These are phyloP conservation scores for Danielia reshetovae DNA, from an alignment of 805 yeast species.

Conservation along the genomic window DNA sequence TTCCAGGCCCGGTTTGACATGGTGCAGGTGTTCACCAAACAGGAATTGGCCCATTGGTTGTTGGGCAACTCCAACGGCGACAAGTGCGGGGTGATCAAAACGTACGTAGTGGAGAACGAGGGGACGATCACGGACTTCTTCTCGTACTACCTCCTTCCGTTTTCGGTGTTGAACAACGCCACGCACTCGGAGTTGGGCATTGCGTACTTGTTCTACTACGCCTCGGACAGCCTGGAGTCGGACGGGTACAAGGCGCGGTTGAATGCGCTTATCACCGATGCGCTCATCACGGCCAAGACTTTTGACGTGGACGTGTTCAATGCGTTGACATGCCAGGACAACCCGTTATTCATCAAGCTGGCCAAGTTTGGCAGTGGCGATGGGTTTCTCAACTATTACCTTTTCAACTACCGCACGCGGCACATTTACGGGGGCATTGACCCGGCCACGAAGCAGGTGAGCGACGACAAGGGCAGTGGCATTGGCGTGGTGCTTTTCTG, in stretches of 20 bases:
- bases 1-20: constrained; percentile 73
- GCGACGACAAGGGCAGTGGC: constrained; percentile 61
- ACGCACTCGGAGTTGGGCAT: constrained; percentile 67
- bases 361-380: constrained; percentile 92
- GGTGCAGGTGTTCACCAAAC: constrained; percentile 61
- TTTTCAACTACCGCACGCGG: constrained; percentile 84
- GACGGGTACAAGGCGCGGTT: constrained; percentile 55
- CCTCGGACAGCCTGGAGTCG: constrained; percentile 52
- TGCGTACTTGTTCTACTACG: constrained; percentile 89
- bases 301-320: constrained; percentile 85
- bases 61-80: constrained; percentile 47
- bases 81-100: constrained; percentile 55
- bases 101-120: constrained; percentile 73
- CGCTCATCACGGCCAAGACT: constrained; percentile 67
- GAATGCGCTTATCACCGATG: constrained; percentile 60
- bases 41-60: constrained; percentile 80
- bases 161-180: constrained; percentile 68
- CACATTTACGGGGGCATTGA: constrained; percentile 81
- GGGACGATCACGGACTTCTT: constrained; percentile 81
- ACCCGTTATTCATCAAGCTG: constrained; percentile 73
- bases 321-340: constrained; percentile 88
- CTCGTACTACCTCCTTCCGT: constrained; percentile 86
- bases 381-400: constrained; percentile 83
- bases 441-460: constrained; percentile 47
- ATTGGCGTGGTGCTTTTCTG: constrained; percentile 86